Evolutionary conservation across 179 eudicot genomes (phyloP).

Genomic region (Beta macrorhiza): DNA sequence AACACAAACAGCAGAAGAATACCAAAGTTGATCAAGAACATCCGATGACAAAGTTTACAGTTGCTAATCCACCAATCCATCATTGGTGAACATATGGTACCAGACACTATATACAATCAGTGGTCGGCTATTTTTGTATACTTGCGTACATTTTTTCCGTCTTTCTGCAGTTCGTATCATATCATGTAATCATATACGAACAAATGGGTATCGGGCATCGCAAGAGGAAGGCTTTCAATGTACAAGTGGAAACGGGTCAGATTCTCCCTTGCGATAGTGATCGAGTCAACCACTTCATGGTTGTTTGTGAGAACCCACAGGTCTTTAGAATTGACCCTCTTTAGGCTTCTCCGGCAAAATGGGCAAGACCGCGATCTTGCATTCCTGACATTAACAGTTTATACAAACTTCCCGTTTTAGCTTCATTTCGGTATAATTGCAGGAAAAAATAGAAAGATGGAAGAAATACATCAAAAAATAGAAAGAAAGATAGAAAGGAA

Average conservation of each 20-base stretch:
- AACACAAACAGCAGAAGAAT: neutral
- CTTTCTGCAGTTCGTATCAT: slow-evolving; percentile 36
- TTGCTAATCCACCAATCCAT: slow-evolving; percentile 13
- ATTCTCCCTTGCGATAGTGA: slow-evolving; percentile 63
- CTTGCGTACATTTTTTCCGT: neutral
- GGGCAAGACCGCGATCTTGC: slow-evolving; percentile 81
- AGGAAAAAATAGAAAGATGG: too few relatives aligned
- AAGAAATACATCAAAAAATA: too few relatives aligned
- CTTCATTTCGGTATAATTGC: neutral
- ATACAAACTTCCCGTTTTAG: neutral
- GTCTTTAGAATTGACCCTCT: slow-evolving; percentile 66
- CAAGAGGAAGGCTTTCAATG: slow-evolving; percentile 59
- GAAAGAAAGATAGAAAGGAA: neutral
- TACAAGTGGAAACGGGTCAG: slow-evolving; percentile 60
- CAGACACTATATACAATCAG: slow-evolving; percentile 28
- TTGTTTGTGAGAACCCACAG: slow-evolving; percentile 71
- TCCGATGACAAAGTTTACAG: slow-evolving; percentile 7
- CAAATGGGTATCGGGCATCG: slow-evolving; percentile 46
- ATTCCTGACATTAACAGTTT: slow-evolving; percentile 45
- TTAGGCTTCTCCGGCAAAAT: slow-evolving; percentile 77
- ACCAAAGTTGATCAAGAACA: neutral
- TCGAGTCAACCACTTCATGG: slow-evolving; percentile 52
- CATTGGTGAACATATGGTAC: neutral
- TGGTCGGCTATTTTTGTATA: slow-evolving; percentile 23
- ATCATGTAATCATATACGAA: slow-evolving; percentile 69